Evolutionary conservation across 805 yeast species (phyloP).

Genomic region (Komagataella pseudopastoris): DNA sequence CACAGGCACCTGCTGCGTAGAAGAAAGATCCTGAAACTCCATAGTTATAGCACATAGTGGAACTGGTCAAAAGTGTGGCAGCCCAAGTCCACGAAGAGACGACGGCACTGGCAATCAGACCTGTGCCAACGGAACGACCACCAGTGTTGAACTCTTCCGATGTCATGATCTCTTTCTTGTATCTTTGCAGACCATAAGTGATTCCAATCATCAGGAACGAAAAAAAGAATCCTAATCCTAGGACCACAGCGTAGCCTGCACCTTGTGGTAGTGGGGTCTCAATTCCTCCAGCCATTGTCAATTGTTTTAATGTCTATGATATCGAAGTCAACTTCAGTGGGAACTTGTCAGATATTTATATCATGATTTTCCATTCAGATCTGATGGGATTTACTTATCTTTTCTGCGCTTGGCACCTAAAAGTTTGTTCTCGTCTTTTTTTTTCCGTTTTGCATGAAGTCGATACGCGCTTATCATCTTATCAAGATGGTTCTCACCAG

Average conservation of each 20-base stretch:
- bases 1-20: conserved; percentile 87
- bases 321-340: background rate
- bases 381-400: background rate
- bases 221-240: conserved; percentile 77
- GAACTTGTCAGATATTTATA: background rate
- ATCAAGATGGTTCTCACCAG: background rate
- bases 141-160: conserved; percentile 94
- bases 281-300: background rate
- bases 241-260: conserved; percentile 79
- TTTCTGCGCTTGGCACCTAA: background rate
- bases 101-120: conserved; percentile 79
- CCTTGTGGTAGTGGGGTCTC: conserved; percentile 38
- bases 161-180: conserved; percentile 76
- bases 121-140: conserved; percentile 77
- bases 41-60: conserved; percentile 63
- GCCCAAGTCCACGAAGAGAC: conserved; percentile 94
- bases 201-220: conserved; percentile 60
- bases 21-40: conserved; percentile 76
- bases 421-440: background rate
- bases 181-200: conserved; percentile 58
- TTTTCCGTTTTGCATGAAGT: background rate
- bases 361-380: background rate
- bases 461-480: background rate
- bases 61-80: conserved; percentile 62
- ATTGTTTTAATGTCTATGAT: background rate